Evolutionary conservation across 306 rosid species (phyloP).

Genomic region (Pachyrhizus erosus): DNA sequence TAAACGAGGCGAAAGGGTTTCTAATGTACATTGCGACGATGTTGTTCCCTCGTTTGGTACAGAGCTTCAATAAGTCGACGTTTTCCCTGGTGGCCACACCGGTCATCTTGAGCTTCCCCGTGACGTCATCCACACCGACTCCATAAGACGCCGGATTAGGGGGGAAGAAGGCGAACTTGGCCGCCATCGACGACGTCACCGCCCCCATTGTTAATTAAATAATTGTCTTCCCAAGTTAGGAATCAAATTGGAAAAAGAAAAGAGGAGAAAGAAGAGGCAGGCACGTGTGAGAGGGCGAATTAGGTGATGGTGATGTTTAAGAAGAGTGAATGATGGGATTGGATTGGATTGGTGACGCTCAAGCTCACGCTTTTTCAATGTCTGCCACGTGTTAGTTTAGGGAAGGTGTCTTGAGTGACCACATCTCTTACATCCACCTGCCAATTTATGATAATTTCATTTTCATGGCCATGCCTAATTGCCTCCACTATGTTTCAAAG

Average conservation of each 20-base stretch:
- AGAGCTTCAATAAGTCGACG: slow-evolving; percentile 85
- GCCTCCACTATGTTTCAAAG: too few relatives aligned
- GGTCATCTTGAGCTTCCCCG: slow-evolving; percentile 64
- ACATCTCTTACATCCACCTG: background rate
- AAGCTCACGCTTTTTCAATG: background rate
- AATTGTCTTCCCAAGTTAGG: background rate
- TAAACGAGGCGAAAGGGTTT: slow-evolving; percentile 73
- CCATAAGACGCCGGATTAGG: slow-evolving; percentile 89
- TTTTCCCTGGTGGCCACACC: slow-evolving; percentile 62
- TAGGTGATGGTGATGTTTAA: slow-evolving; percentile 34
- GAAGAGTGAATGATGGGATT: background rate
- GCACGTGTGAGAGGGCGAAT: slow-evolving; percentile 93
- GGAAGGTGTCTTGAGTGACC: slow-evolving; percentile 33
- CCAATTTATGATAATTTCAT: too few relatives aligned
- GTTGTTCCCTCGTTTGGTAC: slow-evolving; percentile 76
- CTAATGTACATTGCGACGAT: slow-evolving; percentile 70
- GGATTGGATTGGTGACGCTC: background rate
- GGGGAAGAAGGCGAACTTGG: slow-evolving; percentile 92
- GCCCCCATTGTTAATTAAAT: slow-evolving; percentile 63
- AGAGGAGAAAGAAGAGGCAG: slow-evolving; percentile 1
- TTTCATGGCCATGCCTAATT: background rate
- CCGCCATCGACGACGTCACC: slow-evolving; percentile 94
- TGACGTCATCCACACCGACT: slow-evolving; percentile 53
- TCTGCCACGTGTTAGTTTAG: slow-evolving; percentile 61
- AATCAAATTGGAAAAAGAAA: background rate